phyloP scores from a whole-genome alignment of 345 rosid species.

The Diplotaxis tenuifolia region DNA sequence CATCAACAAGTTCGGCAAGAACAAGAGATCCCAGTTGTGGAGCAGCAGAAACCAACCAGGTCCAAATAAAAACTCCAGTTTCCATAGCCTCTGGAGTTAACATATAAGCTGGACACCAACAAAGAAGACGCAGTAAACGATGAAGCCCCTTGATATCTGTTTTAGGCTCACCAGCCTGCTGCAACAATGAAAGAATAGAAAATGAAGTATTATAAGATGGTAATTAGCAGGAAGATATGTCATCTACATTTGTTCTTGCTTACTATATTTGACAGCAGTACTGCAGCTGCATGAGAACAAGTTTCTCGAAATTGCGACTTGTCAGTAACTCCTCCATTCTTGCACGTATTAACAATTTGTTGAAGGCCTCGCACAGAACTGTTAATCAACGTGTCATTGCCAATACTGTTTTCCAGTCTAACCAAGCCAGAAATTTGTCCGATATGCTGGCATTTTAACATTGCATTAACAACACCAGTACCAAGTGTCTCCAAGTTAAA shows the following conservation, averaged over 20 bases:
- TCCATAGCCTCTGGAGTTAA: slow-evolving; percentile 85
- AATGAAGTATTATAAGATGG: not conserved
- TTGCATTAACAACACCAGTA: slow-evolving; percentile 91
- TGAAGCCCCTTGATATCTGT: slow-evolving; percentile 64
- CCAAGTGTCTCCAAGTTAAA: slow-evolving; percentile 93
- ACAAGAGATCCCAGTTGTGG: slow-evolving; percentile 80
- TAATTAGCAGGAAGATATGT: not conserved
- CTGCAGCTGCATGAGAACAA: slow-evolving; percentile 86
- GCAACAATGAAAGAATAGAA: slow-evolving; percentile 29
- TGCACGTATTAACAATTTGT: slow-evolving; percentile 77
- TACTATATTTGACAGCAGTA: slow-evolving; percentile 84
- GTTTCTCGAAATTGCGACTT: slow-evolving; percentile 68
- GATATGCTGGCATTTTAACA: slow-evolving; percentile 83
- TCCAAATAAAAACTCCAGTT: slow-evolving; percentile 87
- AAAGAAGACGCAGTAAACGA: slow-evolving; percentile 80
- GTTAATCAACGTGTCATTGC: slow-evolving; percentile 54
- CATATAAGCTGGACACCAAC: slow-evolving; percentile 96
- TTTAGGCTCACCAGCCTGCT: slow-evolving; percentile 59
- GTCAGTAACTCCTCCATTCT: slow-evolving; percentile 82
- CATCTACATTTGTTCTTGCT: not conserved
- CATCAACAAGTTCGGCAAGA: slow-evolving; percentile 92
- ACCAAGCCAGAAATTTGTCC: slow-evolving; percentile 99
- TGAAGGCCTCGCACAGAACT: slow-evolving; percentile 76
- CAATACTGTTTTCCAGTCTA: slow-evolving; percentile 84
- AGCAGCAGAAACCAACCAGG: slow-evolving; percentile 94